Percentiles rank a stretch among this genome's conserved stretches.
phyloP scores from a whole-genome alignment of 768 basidiomycete species.

The Lactifluus volemus region DNA sequence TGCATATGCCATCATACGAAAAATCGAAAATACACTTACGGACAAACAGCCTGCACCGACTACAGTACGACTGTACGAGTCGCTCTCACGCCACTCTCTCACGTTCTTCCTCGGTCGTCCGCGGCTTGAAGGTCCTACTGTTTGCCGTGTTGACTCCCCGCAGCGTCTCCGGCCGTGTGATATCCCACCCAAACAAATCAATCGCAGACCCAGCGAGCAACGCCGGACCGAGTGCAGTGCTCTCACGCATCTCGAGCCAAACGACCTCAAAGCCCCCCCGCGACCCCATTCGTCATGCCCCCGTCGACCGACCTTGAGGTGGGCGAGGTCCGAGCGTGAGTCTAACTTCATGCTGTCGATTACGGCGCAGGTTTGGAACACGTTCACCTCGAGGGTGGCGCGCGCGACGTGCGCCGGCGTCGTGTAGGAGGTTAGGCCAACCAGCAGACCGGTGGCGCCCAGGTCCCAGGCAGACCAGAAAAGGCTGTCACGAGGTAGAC shows the following conservation, averaged over 20 bases:
- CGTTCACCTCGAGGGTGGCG: constrained; percentile 92
- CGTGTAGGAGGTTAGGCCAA: constrained; percentile 82
- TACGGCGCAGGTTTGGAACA: constrained; percentile 92
- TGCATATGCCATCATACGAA: no score
- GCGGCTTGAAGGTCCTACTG: constrained; percentile 58
- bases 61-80: no score
- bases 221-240: constrained; percentile 89
- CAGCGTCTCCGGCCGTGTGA: constrained; percentile 75
- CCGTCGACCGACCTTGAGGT: constrained; percentile 85
- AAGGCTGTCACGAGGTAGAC: constrained; percentile 97
- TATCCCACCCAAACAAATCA: constrained; percentile 85
- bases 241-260: constrained; percentile 96
- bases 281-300: constrained; percentile 96
- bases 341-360: constrained; percentile 93
- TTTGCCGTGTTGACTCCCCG: constrained; percentile 82
- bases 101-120: constrained; percentile 42
- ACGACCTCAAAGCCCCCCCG: constrained; percentile 89
- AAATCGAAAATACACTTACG: no score
- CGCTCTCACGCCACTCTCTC: constrained; percentile 55
- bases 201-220: constrained; percentile 88
- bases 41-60: no score
- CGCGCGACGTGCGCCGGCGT: constrained; percentile 89
- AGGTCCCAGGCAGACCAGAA: constrained; percentile 96
- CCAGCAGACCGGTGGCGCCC: constrained; percentile 76
- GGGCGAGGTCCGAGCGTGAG: constrained; percentile 63